Evolutionary conservation across 192 early-diverging fungal genomes (phyloP), one percentile per base, ranked within the genome.

Genomic region (Coemansia sp.): DNA sequence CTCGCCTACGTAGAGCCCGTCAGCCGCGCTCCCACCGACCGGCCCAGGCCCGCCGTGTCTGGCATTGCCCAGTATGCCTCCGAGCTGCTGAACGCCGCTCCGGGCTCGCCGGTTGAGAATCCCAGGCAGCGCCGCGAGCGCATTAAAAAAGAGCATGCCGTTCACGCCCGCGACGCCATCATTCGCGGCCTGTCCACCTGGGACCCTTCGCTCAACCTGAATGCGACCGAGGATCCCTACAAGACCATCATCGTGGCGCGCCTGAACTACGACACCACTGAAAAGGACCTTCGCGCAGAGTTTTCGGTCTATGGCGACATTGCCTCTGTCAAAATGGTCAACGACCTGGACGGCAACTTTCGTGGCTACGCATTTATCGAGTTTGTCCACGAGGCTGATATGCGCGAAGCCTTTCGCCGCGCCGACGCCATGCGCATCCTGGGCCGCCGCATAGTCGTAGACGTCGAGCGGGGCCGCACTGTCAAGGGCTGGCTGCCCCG

Each of bases 281-380:
- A 78, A 55, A 58, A 90, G 60, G 81, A 86, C 14, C 78, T 96
- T 22, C 73, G 77, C 18, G 60, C 78, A 30, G 90, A 86, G 53
- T 93, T 98, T 67, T 84, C 90, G 11, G 53, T 68, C 31, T 96
- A 86, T 68, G 95, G 95, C 3, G 79, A 76, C 8, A 58, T 76
- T 35, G 65, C 21, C 10, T 34, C 49, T 43, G 81, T 96, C 22
- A 85, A 90, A 63, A 83, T 93, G 48, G 90, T 93, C 21, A 81
- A 77, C 40, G 80, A 86, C 53, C 65, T 70, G 57, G 78, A 80
- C 0, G 84, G 82, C 7, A 86, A 92, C 67, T 86, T 91, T 14
- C 83, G 87, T 61, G 94, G 95, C 32, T 98, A 96, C 56, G 95
- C 92, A 0, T 98, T 98, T 58, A 83, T 98, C 56, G 95, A 98